A percentile compares a stretch with the other conserved stretches of the same genome.
Evolutionary conservation across 2,329 filamentous ascomycete genomes (phyloP).

Genomic region (Cercospora sp.): DNA sequence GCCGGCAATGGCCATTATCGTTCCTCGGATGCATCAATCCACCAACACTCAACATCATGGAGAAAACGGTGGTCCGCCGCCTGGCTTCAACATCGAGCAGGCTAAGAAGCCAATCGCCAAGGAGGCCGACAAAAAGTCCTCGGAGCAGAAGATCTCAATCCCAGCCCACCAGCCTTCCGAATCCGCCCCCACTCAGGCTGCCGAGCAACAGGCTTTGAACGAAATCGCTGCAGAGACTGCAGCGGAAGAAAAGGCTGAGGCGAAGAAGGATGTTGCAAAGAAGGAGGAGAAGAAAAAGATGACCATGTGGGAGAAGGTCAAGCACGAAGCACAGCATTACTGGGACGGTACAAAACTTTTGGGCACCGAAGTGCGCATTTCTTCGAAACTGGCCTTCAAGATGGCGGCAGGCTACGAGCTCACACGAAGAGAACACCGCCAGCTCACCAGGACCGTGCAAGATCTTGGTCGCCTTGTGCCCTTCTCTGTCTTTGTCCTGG

Average conservation of each 20-base stretch:
- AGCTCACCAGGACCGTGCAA: constrained; percentile 88
- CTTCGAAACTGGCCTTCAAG: constrained; percentile 84
- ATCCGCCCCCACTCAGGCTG: constrained; percentile 50
- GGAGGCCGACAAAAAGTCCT: constrained; percentile 47
- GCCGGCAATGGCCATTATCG: constrained; percentile 59
- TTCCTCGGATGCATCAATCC: constrained; percentile 54
- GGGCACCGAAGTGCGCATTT: constrained; percentile 89
- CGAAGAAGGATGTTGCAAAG: constrained; percentile 60
- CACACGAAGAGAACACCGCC: constrained; percentile 86
- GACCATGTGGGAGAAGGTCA: constrained; percentile 87
- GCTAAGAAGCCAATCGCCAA: constrained; percentile 79
- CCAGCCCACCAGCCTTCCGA: constrained; percentile 46
- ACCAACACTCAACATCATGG: constrained; percentile 57
- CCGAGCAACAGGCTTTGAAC: constrained; percentile 54
- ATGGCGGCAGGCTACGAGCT: constrained; percentile 98
- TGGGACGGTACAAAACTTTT: constrained; percentile 98
- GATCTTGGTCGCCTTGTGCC: constrained; percentile 90
- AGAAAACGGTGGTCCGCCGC: constrained; percentile 65
- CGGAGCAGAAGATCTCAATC: constrained; percentile 34
- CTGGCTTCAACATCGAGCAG: constrained; percentile 86
- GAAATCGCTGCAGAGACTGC: constrained; percentile 65
- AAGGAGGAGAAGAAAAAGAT: constrained; percentile 79
- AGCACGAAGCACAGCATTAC: constrained; percentile 91
- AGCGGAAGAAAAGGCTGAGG: constrained; percentile 48
- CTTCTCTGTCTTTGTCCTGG: constrained; percentile 95